A percentile compares a stretch with the other conserved stretches of the same genome.
phyloP scores from a whole-genome alignment of 805 yeast species.

The Lipomyces japonicus region DNA sequence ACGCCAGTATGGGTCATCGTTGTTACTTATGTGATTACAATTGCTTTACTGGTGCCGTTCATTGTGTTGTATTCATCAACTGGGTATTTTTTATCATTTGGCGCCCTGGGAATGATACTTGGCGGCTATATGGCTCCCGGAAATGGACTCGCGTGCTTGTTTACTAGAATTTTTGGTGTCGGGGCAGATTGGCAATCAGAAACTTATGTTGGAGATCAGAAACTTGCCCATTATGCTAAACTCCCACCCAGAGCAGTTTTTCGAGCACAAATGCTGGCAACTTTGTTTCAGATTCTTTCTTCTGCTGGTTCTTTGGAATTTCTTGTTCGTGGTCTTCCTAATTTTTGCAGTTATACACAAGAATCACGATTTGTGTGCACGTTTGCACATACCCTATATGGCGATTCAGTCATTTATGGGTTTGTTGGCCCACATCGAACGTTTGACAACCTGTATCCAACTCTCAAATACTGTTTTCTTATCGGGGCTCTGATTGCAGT shows the following conservation, averaged over 20 bases:
- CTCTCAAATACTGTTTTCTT: conserved; percentile 10
- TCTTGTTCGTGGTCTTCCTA: conserved; percentile 31
- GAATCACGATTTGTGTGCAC: conserved; percentile 48
- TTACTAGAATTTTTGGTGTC: conserved; percentile 57
- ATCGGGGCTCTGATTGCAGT: conserved; percentile 10
- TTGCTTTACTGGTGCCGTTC: conserved; percentile 56
- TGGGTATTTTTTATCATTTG: conserved; percentile 55
- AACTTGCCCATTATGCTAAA: conserved; percentile 61
- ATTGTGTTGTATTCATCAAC: conserved; percentile 61
- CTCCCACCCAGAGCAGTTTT: conserved; percentile 60
- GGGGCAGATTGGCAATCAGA: conserved; percentile 54
- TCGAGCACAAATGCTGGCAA: conserved; percentile 47
- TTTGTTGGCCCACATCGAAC: conserved; percentile 59
- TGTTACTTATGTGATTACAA: conserved; percentile 52
- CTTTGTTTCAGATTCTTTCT: conserved; percentile 46
- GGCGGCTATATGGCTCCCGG: conserved; percentile 15
- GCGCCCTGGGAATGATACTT: conserved; percentile 29
- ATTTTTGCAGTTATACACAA: conserved; percentile 46
- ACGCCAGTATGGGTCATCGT: conserved; percentile 62
- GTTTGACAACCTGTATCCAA: conserved; percentile 35
- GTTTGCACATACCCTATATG: conserved; percentile 45
- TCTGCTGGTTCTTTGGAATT: conserved; percentile 42
- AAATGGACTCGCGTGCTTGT: too few species aligned
- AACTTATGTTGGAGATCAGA: conserved; percentile 53
- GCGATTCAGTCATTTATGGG: conserved; percentile 62